Percentiles rank a stretch among this genome's conserved stretches.
Conservation (phyloP, 768 basidiomycete species). For the Leccinum aurantiacum region DNA sequence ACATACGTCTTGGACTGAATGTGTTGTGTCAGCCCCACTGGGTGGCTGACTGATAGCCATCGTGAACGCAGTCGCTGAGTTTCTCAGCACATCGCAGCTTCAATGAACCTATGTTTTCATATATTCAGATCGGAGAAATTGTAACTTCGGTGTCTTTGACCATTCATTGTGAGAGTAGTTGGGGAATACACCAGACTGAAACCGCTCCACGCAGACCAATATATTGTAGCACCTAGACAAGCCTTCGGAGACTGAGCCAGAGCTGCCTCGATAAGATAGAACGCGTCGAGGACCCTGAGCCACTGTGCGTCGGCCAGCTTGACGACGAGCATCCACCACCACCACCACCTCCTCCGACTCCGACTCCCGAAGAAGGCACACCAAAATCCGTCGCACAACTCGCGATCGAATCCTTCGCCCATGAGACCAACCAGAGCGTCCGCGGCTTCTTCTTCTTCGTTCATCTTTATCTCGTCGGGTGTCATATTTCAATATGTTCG, state of each 20-base stretch:
- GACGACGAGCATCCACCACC: background rate
- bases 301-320: background rate
- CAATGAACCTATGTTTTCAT: background rate
- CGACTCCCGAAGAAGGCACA: background rate
- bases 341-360: background rate
- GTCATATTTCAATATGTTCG: conserved; percentile 1
- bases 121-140: background rate
- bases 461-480: conserved; percentile 19
- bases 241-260: background rate
- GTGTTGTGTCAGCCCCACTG: conserved; percentile 15
- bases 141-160: background rate
- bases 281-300: background rate
- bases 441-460: conserved; percentile 33
- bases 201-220: background rate
- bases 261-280: background rate
- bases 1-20: background rate
- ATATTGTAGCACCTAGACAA: background rate
- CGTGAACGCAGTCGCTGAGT: background rate
- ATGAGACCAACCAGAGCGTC: conserved; percentile 38
- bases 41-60: conserved; percentile 9
- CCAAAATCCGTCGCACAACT: conserved; percentile 53
- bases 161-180: background rate
- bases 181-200: background rate
- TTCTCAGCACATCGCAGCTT: background rate
- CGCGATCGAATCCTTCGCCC: conserved; percentile 41